Evolutionary conservation across 345 rosid genomes (phyloP).

Genomic region (Arabidopsis suecica): DNA sequence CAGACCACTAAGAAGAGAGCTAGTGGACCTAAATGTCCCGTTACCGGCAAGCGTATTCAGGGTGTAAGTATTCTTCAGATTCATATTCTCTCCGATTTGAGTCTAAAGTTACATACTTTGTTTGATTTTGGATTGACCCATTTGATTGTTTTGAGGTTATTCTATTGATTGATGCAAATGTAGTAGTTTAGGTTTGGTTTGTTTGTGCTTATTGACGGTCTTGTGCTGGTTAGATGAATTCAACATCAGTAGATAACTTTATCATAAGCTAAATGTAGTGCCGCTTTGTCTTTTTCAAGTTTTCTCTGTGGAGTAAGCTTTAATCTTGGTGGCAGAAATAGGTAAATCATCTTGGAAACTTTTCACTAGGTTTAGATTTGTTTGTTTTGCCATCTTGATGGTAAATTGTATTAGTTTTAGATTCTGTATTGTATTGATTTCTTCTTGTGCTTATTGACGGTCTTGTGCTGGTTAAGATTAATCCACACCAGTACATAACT

Average conservation of each 20-base stretch:
- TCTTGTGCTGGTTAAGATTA: conserved; percentile 55
- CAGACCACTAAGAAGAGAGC: conserved; percentile 90
- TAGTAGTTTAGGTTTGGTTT: background rate
- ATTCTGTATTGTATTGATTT: background rate
- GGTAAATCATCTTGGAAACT: background rate
- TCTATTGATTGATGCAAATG: conserved; percentile 4
- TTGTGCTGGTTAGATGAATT: conserved; percentile 51
- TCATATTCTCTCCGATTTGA: background rate
- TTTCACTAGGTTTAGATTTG: background rate
- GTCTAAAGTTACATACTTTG: background rate
- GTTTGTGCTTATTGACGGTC: conserved; percentile 58
- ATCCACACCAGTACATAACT: conserved; percentile 51
- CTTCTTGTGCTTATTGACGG: conserved; percentile 53
- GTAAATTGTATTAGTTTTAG: background rate
- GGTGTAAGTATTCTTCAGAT: conserved; percentile 60
- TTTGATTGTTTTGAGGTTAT: background rate
- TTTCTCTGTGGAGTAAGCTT: background rate
- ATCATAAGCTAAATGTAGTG: conserved; percentile 58
- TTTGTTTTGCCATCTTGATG: background rate
- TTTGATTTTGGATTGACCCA: background rate
- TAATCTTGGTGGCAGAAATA: background rate
- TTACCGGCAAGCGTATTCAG: conserved; percentile 91
- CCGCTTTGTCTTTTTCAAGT: conserved; percentile 32
- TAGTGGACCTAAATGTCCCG: conserved; percentile 89
- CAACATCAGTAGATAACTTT: conserved; percentile 53